Evolutionary conservation across 768 basidiomycete genomes (phyloP), one percentile per base, ranked within the genome.

Genomic region (Mycena maculata): DNA sequence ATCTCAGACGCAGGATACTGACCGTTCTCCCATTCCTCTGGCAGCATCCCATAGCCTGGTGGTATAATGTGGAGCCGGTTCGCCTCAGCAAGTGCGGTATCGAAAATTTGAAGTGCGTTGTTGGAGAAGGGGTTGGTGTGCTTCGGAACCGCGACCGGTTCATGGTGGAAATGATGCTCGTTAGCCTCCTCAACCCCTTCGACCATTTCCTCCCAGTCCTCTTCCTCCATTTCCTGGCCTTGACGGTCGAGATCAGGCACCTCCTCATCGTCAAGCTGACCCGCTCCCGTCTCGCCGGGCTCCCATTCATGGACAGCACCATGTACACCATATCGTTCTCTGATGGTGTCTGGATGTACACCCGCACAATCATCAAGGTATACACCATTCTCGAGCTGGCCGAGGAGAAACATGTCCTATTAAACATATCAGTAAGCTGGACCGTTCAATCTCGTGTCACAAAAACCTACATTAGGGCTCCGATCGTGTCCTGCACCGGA

Each of bases 321-420:
- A 77, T 78, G 30, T 2, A 31, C 30, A 2, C 57, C 63, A 41
- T 67, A 71, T n/a, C 42, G 36, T 9, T 25, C 28, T 10, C 25
- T 9, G 15, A 70, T 38, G 10, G 49, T 12, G 6, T 38, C 44
- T 18, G 65, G 65, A n/a, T 63, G 16, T 9, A 71, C 42, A 6
- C 52, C 66, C 2, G 55, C 63, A 33, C 27, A 60, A 15, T 71
- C 62, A 27, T 63, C 62, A 22, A 33, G 31, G 42, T 70, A 66
- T 11, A 60, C 42, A 23, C 68, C 64, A 11, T 48, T 18, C 9
- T 53, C n/a, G 1, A 60, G 23, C 18, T n/a, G 48, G 0, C 69
- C 69, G 1, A 67, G 18, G 8, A 66, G 33, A 13, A 23, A n/a
- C 64, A 67, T 61, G 18, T 66, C 65, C 65, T 67, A 12, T 38